These are phyloP conservation scores for Phalaenopsis equestris DNA, from an alignment of 106 monocot species.

Conservation along the genomic window DNA sequence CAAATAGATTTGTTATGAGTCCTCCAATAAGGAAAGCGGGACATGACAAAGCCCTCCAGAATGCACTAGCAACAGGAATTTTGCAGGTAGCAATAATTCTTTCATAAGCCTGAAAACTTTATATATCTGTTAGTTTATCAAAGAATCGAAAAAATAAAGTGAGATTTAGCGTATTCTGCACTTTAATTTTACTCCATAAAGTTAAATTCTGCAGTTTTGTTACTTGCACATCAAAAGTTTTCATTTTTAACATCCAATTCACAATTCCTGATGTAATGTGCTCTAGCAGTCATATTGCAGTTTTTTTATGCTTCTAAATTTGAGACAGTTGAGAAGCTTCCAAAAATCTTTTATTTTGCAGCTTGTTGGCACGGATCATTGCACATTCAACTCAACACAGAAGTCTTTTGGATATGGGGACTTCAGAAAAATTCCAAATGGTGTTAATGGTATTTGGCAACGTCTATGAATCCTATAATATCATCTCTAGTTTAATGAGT, in stretches of 20 bases:
- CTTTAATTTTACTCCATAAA: no score
- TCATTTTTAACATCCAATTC: background rate
- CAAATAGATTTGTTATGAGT: constrained; percentile 90
- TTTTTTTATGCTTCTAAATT: background rate
- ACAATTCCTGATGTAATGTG: background rate
- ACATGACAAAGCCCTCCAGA: constrained; percentile 83
- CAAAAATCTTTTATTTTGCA: constrained; percentile 21
- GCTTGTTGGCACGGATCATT: constrained; percentile 99
- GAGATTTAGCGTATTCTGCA: background rate
- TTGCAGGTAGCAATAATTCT: constrained; percentile 54
- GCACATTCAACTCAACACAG: constrained; percentile 91
- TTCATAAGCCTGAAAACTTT: background rate
- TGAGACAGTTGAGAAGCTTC: background rate
- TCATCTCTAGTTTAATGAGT: background rate
- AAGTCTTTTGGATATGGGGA: constrained; percentile 82
- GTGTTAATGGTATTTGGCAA: constrained; percentile 74
- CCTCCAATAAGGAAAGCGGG: constrained; percentile 87
- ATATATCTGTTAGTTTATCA: background rate
- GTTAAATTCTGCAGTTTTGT: background rate
- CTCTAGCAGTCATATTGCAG: background rate
- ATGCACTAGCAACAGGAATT: constrained; percentile 83
- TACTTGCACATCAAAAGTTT: background rate
- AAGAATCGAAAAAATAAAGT: background rate
- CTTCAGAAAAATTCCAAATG: constrained; percentile 97
- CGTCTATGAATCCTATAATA: background rate